Conservation (phyloP, 2,329 filamentous ascomycete genomes). For the Coniochaeta sp. region DNA sequence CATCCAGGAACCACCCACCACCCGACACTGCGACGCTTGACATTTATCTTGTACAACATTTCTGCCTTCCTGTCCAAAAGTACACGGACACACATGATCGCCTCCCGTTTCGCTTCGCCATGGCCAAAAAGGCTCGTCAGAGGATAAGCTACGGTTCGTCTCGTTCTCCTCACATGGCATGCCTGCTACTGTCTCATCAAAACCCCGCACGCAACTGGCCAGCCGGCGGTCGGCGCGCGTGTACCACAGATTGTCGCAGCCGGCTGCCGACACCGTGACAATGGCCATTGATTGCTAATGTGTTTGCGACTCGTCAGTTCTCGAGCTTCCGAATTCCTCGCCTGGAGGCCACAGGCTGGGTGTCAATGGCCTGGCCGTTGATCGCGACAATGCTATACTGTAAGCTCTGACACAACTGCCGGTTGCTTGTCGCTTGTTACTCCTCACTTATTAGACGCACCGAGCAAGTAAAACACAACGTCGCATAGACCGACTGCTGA, state of each 20-base stretch:
- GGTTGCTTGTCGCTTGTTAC: slow-evolving; percentile 8
- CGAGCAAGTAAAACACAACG: slow-evolving; percentile 7
- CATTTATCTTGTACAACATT: too few species aligned
- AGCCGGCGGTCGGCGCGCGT: too few species aligned
- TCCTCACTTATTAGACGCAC: background rate
- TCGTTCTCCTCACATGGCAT: slow-evolving; percentile 9
- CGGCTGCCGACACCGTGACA: background rate
- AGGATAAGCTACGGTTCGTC: slow-evolving; percentile 59
- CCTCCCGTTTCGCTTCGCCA: slow-evolving; percentile 22
- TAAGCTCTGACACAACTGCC: slow-evolving; percentile 37
- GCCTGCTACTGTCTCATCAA: background rate
- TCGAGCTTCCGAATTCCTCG: slow-evolving; percentile 51
- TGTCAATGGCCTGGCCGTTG: slow-evolving; percentile 89
- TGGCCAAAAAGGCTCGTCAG: slow-evolving; percentile 60
- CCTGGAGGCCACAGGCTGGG: slow-evolving; percentile 82
- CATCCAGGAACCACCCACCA: too few species aligned
- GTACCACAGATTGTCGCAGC: slow-evolving; percentile 2
- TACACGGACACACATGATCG: too few species aligned
- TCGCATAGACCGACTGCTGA: slow-evolving; percentile 12
- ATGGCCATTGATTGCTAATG: slow-evolving; percentile 13
- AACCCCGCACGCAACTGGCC: slow-evolving; percentile 18
- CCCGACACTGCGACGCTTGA: too few species aligned
- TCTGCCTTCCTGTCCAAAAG: too few species aligned
- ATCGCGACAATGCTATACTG: slow-evolving; percentile 77
- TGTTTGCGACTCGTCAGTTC: slow-evolving; percentile 32